Percentiles rank a stretch among this genome's conserved stretches.
Evolutionary conservation across 1,284 basidiomycete species (phyloP).

Genomic region (Austroboletus novae-zelandiae): DNA sequence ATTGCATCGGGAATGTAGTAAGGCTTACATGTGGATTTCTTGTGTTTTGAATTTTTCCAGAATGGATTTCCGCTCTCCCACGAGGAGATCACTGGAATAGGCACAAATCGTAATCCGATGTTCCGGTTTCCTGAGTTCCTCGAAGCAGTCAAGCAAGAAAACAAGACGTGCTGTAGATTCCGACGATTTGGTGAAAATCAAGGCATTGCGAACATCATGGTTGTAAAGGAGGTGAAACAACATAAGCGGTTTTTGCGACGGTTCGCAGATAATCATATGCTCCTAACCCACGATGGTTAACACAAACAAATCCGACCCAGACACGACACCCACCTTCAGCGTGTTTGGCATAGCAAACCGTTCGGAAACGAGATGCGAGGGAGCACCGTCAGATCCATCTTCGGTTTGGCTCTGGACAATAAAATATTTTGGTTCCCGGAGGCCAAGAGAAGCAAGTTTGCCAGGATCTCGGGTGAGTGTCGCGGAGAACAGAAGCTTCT

Average conservation of each 20-base stretch:
- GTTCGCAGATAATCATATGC: conserved; percentile 80
- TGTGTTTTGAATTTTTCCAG: conserved; percentile 80
- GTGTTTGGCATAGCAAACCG: conserved; percentile 82
- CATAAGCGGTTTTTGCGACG: conserved; percentile 84
- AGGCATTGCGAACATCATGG: conserved; percentile 60
- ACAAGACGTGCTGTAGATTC: conserved; percentile 88
- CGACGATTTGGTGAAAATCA: conserved; percentile 96
- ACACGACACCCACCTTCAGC: conserved; percentile 51
- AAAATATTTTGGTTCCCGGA: conserved; percentile 86
- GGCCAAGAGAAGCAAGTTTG: conserved; percentile 81
- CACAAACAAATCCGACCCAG: background rate
- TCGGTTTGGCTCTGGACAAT: conserved; percentile 62
- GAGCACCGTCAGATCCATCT: conserved; percentile 36
- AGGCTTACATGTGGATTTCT: conserved; percentile 77
- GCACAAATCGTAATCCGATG: conserved; percentile 51
- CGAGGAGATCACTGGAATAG: conserved; percentile 87
- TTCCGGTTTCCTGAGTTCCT: conserved; percentile 42
- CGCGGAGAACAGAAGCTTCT: conserved; percentile 96
- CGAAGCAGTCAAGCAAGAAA: conserved; percentile 81
- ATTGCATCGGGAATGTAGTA: background rate
- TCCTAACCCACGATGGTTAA: conserved; percentile 50
- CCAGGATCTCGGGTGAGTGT: conserved; percentile 94
- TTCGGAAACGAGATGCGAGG: conserved; percentile 62
- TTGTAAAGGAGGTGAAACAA: conserved; percentile 83
- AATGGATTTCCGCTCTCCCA: conserved; percentile 73